phyloP scores from a whole-genome alignment of 2,329 filamentous ascomycete species.

The Westerdykella aurantiaca region DNA sequence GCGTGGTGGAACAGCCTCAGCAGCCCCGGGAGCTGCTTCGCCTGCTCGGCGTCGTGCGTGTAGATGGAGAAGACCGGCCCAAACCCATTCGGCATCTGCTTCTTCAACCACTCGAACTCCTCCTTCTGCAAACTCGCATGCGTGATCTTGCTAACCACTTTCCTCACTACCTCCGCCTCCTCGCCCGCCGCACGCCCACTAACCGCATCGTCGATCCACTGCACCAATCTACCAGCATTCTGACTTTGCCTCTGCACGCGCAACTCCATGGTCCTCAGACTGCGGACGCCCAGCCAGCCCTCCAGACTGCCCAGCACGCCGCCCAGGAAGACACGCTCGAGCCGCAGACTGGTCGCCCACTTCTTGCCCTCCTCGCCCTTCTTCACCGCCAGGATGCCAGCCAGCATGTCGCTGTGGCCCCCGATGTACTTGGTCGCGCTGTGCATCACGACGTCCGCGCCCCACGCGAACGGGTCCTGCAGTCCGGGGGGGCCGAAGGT shows the following conservation, averaged over 20 bases:
- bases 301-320: constrained; percentile 84
- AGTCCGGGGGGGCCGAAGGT: constrained; percentile 91
- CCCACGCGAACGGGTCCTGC: constrained; percentile 75
- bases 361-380: constrained; percentile 25
- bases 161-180: constrained; percentile 44
- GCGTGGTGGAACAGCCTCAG: constrained; percentile 86
- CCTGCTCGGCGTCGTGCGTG: constrained; percentile 55
- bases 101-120: constrained; percentile 60
- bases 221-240: constrained; percentile 63
- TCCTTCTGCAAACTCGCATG: constrained; percentile 76
- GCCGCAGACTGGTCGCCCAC: constrained; percentile 47
- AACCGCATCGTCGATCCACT: constrained; percentile 59
- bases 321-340: constrained; percentile 72
- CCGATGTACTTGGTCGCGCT: constrained; percentile 94
- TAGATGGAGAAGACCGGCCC: constrained; percentile 80
- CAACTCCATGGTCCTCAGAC: constrained; percentile 77
- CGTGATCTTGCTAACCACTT: constrained; percentile 56
- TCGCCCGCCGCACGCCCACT: constrained; percentile 31
- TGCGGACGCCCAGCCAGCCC: constrained; percentile 85
- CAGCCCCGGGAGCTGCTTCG: constrained; percentile 68
- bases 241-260: constrained; percentile 70
- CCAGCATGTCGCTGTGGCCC: constrained; percentile 89
- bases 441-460: constrained; percentile 86
- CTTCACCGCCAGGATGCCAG: constrained; percentile 69
- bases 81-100: constrained; percentile 88